Evolutionary conservation across 768 basidiomycete species (phyloP).

Genomic region (Hirschioporus abietinus): DNA sequence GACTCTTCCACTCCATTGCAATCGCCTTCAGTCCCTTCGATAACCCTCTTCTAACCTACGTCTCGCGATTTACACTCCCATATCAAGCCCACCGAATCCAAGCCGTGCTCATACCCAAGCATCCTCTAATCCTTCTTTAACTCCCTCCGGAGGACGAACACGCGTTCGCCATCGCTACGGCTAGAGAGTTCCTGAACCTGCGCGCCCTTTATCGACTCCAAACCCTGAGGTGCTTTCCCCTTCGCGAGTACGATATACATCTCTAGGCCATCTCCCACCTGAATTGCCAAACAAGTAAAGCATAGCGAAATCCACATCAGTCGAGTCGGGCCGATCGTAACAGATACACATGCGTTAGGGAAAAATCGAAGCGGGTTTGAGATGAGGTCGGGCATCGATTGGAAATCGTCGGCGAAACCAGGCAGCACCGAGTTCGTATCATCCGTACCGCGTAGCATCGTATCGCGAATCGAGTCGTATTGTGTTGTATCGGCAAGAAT

Average conservation of each 20-base stretch:
- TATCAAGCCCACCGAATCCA: not conserved
- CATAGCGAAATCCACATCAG: not conserved
- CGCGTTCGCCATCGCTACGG: constrained; percentile 60
- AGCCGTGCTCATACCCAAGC: not conserved
- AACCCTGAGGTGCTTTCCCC: constrained; percentile 53
- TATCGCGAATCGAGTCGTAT: not conserved
- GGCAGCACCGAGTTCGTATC: not conserved
- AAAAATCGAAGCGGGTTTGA: not conserved
- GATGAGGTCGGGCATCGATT: not conserved
- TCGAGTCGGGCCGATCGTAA: too few relatives aligned
- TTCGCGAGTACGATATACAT: constrained; percentile 81
- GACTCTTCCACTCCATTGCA: not conserved
- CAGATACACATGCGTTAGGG: too few relatives aligned
- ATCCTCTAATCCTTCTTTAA: constrained; percentile 70
- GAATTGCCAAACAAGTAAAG: constrained; percentile 2
- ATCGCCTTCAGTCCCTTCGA: too few relatives aligned
- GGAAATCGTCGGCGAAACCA: not conserved
- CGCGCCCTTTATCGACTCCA: constrained; percentile 49
- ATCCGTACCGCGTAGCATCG: not conserved
- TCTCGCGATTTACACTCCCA: not conserved
- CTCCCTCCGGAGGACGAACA: constrained; percentile 72
- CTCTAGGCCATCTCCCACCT: constrained; percentile 96
- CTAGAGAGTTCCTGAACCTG: constrained; percentile 61
- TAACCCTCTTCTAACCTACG: not conserved
- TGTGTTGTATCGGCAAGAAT: not conserved